Percentiles rank a stretch among this genome's conserved stretches.
Conservation (phyloP, 2,329 filamentous ascomycete species). For the Alternaria triticimaculans region DNA sequence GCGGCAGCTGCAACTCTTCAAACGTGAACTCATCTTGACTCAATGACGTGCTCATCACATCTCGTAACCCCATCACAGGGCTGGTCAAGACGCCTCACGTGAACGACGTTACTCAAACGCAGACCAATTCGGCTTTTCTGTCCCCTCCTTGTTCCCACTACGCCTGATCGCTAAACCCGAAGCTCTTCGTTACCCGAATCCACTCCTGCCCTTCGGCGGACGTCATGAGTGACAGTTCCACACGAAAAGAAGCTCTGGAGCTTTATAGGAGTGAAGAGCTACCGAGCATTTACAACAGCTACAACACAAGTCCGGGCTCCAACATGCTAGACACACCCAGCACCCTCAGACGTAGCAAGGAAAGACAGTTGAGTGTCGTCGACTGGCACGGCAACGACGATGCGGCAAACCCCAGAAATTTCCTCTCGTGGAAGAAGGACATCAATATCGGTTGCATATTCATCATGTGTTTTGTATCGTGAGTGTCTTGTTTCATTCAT, state of each 20-base stretch:
- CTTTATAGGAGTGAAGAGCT: background rate
- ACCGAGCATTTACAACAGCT: background rate
- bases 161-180: background rate
- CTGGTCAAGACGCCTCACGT: background rate
- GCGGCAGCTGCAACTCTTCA: background rate
- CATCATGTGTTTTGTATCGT: constrained; percentile 27
- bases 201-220: background rate
- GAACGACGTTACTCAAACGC: background rate
- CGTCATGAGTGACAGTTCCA: background rate
- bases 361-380: constrained; percentile 8
- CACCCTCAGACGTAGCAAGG: background rate
- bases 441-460: constrained; percentile 36
- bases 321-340: background rate
- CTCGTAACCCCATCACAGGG: background rate
- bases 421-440: constrained; percentile 27
- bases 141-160: background rate
- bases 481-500: background rate
- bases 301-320: background rate
- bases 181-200: background rate
- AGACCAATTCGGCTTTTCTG: background rate
- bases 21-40: background rate
- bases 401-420: constrained; percentile 41
- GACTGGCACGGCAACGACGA: constrained; percentile 26
- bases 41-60: background rate
- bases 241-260: background rate